Evolutionary conservation across 768 basidiomycete species (phyloP), one percentile per base, ranked within the genome.

Genomic region (Solioccasus polychromus): DNA sequence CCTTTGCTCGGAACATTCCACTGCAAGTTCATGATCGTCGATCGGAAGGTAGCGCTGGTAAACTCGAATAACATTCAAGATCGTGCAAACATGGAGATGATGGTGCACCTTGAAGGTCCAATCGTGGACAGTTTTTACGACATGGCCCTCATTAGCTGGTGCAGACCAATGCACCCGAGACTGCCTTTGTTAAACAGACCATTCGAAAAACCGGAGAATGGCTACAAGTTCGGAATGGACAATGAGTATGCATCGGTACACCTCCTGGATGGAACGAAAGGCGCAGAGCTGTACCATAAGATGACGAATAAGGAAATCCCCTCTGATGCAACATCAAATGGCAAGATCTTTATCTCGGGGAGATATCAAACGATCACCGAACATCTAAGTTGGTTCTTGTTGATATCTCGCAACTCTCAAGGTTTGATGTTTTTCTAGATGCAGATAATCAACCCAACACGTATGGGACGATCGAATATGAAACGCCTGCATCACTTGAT

Each of bases 51-150:
- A 28, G 83, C 80, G 1, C 62, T 84, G 43, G 62, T 87, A 42
- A 80, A 82, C 60, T 77, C 74, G 39, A 85, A 85, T 64, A 86
- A 86, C 45, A 81, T 86, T 31, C 83, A 83, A 63, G 76, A 80
- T 51, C 71, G 74, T 17, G 66, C 71, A 7, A 74, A 76, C 53
- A 51, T 73, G 48, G 74, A 79, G 62, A 77, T 85, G 75, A 83
- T 83, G 82, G 62, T 76, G 5, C 83, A 85, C 52, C 71, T 85
- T 34, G 85, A 87, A 57, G 85, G 85, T 0, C 79, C 80, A 1
- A 74, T 88, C 42, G 85, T 87, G 46, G 75, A 86, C 45, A 71
- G 78, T 5, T 70, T 87, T 51, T 85, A 85, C 64, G 85, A 87
- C 62, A 78, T 77, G 64, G 79, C 80, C 12, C 73, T 87, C 39